Evolutionary conservation across 805 yeast genomes (phyloP).

Genomic region (Jamesozyma hellenica): DNA sequence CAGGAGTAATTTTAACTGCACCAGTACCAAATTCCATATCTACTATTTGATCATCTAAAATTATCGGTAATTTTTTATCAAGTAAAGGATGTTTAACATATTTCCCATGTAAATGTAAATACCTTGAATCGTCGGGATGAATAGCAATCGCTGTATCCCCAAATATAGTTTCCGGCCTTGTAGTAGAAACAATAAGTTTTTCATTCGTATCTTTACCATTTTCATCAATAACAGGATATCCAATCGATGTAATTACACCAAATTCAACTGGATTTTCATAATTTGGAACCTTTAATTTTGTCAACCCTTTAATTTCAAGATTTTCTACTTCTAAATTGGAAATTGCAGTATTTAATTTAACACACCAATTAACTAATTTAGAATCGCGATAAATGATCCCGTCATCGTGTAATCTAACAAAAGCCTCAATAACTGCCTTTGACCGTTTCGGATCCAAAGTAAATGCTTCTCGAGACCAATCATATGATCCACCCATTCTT

Average conservation of each 20-base stretch:
- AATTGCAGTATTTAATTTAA: constrained; percentile 81
- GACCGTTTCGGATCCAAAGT: constrained; percentile 72
- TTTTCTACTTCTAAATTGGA: constrained; percentile 93
- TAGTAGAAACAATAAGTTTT: constrained; percentile 82
- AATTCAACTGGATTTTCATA: constrained; percentile 83
- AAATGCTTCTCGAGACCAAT: constrained; percentile 89
- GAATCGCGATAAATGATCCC: constrained; percentile 89
- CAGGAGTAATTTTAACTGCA: constrained; percentile 98
- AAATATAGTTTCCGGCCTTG: constrained; percentile 95
- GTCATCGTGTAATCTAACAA: constrained; percentile 80
- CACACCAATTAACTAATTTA: constrained; percentile 92
- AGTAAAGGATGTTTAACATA: constrained; percentile 81
- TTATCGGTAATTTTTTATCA: constrained; percentile 71
- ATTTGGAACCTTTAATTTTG: constrained; percentile 73
- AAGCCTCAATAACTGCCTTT: constrained; percentile 79
- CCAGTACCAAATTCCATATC: constrained; percentile 99
- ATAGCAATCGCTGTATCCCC: constrained; percentile 98
- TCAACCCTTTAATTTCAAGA: constrained; percentile 71
- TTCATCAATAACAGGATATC: constrained; percentile 72
- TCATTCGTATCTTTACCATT: constrained; percentile 51
- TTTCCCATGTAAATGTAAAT: constrained; percentile 88
- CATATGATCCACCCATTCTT: constrained; percentile 89
- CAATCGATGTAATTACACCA: constrained; percentile 88
- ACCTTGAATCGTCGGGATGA: constrained; percentile 87
- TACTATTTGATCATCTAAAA: constrained; percentile 82